Evolutionary conservation across 176 grass and related monocot genomes (phyloP), one percentile per base, ranked within the genome.

Genomic region (Oryza brachyantha): DNA sequence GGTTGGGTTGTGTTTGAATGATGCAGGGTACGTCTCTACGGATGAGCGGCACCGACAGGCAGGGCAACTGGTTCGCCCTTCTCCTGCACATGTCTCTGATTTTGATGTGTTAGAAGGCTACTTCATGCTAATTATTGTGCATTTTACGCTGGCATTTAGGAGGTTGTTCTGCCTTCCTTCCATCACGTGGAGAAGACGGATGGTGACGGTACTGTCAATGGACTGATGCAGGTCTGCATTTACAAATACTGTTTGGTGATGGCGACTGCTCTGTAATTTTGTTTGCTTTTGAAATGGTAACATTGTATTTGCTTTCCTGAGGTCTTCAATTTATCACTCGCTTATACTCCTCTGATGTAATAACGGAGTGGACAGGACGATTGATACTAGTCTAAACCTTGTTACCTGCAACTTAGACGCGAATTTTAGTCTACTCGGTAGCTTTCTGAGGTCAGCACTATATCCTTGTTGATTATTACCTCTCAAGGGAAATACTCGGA

Each of bases 21-120:
- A 52, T 50, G 73, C 87, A 97, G 93, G 88, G 13, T 90, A 97
- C 45, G 83, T 78, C 75, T 86, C 86, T 40, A 91, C 92, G 21
- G 93, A 93, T 28, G 93, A 97, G 59, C 85, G 77, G 11, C 80
- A 37, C 62, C 85, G 81, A 67, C 84, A 90, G 85, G 93, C 93
- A 84, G 1, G 61, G 25, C 26, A 68, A 29, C 36, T 32, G 32
- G 1, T 35, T 25, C 5, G 2, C 52, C 17, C 66, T 54, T 13
- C 40, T 81, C 14, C 17, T 27, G 1, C 12, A 57, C n/a, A 3
- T 26, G 7, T 5, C 57, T 25, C 32, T 64, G 40, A 61, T 40
- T 31, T 36, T 29, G 74, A 79, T 66, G 29, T 68, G 40, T 71
- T 85, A 43, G 27, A 68, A 66, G 64, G 2, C n/a, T 67, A 17